Conservation (phyloP, 805 yeast genomes). For the Wickerhamomyces ciferrii region DNA sequence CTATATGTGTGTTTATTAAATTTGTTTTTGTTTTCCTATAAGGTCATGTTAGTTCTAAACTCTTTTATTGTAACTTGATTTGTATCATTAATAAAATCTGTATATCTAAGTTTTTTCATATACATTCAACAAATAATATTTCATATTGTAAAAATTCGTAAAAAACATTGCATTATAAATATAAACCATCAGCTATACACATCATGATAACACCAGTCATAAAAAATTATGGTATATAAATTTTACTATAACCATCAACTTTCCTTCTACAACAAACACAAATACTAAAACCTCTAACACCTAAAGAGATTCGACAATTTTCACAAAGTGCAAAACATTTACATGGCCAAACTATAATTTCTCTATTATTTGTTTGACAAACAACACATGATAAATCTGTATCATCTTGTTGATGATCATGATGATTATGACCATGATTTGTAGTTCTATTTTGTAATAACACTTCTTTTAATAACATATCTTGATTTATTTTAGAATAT, state of each 20-base stretch:
- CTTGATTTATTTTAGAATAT: slow-evolving; percentile 24
- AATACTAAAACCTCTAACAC: slow-evolving; percentile 63
- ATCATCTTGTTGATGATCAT: slow-evolving; percentile 25
- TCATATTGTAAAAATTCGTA: too few relatives aligned
- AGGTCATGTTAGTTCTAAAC: too few relatives aligned
- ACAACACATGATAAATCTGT: slow-evolving; percentile 61
- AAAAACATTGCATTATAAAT: too few relatives aligned
- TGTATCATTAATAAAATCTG: too few relatives aligned
- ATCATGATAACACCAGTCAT: too few relatives aligned
- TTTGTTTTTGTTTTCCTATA: too few relatives aligned
- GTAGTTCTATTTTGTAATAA: slow-evolving; percentile 21
- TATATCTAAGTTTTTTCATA: too few relatives aligned
- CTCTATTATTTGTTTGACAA: slow-evolving; percentile 70
- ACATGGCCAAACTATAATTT: slow-evolving; percentile 90
- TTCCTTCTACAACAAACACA: slow-evolving; percentile 82
- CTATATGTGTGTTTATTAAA: too few relatives aligned
- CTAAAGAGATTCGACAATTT: slow-evolving; percentile 68
- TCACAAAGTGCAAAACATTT: slow-evolving; percentile 87
- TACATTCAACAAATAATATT: too few relatives aligned
- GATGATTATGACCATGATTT: slow-evolving; percentile 2
- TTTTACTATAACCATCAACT: slow-evolving; percentile 52
- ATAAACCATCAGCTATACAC: too few relatives aligned
- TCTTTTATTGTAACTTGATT: too few relatives aligned
- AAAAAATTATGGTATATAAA: slow-evolving; percentile 27
- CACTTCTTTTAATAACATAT: slow-evolving; percentile 24